Evolutionary conservation across 345 rosid species (phyloP), one percentile per base, ranked within the genome.

Genomic region (Fremontodendron californicum): DNA sequence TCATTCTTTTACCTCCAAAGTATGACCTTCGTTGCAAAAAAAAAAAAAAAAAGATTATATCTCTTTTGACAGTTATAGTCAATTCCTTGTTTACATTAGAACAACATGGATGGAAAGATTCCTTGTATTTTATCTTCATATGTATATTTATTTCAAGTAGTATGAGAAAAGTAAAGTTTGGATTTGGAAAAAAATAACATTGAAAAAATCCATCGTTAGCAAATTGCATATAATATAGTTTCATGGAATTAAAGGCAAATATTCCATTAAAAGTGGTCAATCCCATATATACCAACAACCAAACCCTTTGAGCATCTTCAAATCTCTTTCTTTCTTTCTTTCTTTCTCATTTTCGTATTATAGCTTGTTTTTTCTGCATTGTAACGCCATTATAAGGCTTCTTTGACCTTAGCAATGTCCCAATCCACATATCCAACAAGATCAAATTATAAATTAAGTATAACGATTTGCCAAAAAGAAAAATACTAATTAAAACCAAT

Each of bases 391-490:
- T 60, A 80, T 79, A 73, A 73, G 81, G 74, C 74, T 3, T 69
- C 73, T 81, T 85, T 85, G 91, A 84, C 86, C 86, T 81, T 78
- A 77, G 81, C 81, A 71, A 72, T 77, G 87, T 78, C 86, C 75
- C 78, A 55, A 54, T 79, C 82, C 86, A 74, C 71, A 63, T 25
- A 79, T 73, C 83, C 79, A 86, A 81, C 82, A 82, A 21, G 45
- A 82, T 79, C 77, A 39, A 80, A 74, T 70, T 70, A 64, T 51
- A 25, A 35, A n/a, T n/a, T n/a, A n/a, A n/a, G n/a, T n/a, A n/a
- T n/a, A n/a, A n/a, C n/a, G n/a, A n/a, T n/a, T n/a, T n/a, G n/a
- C n/a, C n/a, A n/a, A n/a, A n/a, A n/a, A n/a, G n/a, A n/a, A n/a
- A n/a, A n/a, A n/a, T n/a, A 78, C 58, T 49, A 78, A 78, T 55